Conservation (phyloP, 768 basidiomycete genomes). For the Tricholoma sp. region DNA sequence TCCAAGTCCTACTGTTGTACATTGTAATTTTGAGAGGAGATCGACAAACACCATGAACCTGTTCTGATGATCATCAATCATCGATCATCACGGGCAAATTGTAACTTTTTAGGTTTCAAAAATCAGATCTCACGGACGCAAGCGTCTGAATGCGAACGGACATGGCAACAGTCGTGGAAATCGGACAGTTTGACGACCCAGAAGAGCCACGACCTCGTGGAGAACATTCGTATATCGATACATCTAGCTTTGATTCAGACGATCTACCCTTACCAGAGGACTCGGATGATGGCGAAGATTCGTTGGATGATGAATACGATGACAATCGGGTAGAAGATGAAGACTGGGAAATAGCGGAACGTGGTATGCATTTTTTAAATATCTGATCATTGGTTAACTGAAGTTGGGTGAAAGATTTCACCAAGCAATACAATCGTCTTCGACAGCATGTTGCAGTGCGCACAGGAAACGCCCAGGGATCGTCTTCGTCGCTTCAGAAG, state of each 20-base stretch:
- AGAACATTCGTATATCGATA: slow-evolving; percentile 41
- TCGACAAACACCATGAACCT: background rate
- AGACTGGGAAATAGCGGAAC: slow-evolving; percentile 83
- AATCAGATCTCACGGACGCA: too few relatives aligned
- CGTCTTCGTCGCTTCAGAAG: slow-evolving; percentile 46
- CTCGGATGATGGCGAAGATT: slow-evolving; percentile 34
- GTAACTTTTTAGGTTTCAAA: too few relatives aligned
- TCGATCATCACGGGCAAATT: too few relatives aligned
- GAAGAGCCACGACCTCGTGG: slow-evolving; percentile 27
- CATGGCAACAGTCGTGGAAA: slow-evolving; percentile 31
- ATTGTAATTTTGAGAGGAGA: background rate
- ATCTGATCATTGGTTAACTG: background rate
- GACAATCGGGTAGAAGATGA: slow-evolving; percentile 74
- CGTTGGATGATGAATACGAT: slow-evolving; percentile 45
- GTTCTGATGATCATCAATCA: background rate
- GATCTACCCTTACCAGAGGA: slow-evolving; percentile 25
- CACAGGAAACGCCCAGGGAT: slow-evolving; percentile 61
- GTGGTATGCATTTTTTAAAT: slow-evolving; percentile 43
- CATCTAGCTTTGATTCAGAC: slow-evolving; percentile 32
- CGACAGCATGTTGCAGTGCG: slow-evolving; percentile 87
- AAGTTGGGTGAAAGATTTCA: slow-evolving; percentile 68
- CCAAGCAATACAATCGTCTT: slow-evolving; percentile 95
- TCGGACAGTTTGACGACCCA: slow-evolving; percentile 64
- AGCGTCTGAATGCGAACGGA: background rate
- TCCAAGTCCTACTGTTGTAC: too few relatives aligned